Percentiles rank a stretch among this genome's conserved stretches.
These are phyloP conservation scores for Teratosphaeria zuluensis DNA, from an alignment of 2,329 filamentous ascomycete genomes.

Conservation along the genomic window DNA sequence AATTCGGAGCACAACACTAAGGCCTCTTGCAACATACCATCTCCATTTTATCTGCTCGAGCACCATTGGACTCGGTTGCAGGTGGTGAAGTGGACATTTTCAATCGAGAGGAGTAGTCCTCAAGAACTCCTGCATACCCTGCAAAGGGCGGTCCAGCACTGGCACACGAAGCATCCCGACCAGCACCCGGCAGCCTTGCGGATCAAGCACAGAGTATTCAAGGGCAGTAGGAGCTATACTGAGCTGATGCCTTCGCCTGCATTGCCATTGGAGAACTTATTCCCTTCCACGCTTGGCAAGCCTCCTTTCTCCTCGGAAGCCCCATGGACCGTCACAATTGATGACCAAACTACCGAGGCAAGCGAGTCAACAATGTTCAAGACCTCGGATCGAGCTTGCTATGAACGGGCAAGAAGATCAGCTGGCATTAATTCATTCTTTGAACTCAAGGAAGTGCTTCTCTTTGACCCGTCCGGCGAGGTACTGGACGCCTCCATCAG, in stretches of 20 bases:
- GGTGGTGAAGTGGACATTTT: conserved; percentile 36
- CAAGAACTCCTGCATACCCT: conserved; percentile 48
- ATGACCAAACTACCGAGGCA: conserved; percentile 40
- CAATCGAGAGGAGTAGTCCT: conserved; percentile 36
- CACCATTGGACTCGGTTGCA: conserved; percentile 37
- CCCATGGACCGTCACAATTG: conserved; percentile 39
- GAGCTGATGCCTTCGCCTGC: conserved; percentile 31
- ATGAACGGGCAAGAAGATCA: conserved; percentile 58
- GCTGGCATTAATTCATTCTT: conserved; percentile 40
- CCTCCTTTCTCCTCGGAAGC: conserved; percentile 9
- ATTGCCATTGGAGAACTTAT: conserved; percentile 44
- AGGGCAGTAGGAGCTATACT: conserved; percentile 34
- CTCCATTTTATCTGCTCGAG: conserved; percentile 27
- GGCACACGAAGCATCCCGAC: conserved; percentile 23
- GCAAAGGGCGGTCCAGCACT: conserved; percentile 23
- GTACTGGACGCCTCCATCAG: conserved; percentile 78
- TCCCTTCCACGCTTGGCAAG: conserved; percentile 46
- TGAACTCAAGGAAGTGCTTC: conserved; percentile 57
- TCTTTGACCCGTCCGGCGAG: conserved; percentile 55
- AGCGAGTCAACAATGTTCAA: conserved; percentile 74
- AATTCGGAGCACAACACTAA: conserved; percentile 19
- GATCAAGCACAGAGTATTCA: conserved; percentile 47
- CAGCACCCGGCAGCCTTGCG: conserved; percentile 22
- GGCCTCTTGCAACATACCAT: conserved; percentile 24
- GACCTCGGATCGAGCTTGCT: conserved; percentile 64